A percentile compares a stretch with the other conserved stretches of the same genome.
These are phyloP conservation scores for Tolypocladium paradoxum DNA, from an alignment of 2,329 filamentous ascomycete species.

Conservation along the genomic window DNA sequence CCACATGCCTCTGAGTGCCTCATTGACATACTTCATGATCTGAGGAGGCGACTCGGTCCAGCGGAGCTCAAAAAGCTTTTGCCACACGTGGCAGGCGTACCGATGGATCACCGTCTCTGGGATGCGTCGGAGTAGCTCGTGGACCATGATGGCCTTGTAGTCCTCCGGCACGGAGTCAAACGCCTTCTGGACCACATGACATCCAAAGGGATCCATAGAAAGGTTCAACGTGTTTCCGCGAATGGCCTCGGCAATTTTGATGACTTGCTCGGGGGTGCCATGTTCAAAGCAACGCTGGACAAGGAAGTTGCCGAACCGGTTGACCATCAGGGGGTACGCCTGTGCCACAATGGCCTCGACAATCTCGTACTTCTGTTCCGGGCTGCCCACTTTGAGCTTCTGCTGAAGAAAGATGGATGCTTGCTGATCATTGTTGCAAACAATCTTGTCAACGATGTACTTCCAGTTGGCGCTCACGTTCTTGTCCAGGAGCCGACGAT, in stretches of 20 bases:
- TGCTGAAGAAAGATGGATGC: constrained; percentile 98
- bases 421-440: constrained; percentile 98
- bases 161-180: constrained; percentile 97
- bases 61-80: constrained; percentile 95
- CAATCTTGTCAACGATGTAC: constrained; percentile 98
- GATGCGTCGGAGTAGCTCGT: constrained; percentile 87
- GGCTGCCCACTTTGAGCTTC: constrained; percentile 92
- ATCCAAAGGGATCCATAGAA: constrained; percentile 98
- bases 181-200: constrained; percentile 96
- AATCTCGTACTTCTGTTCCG: constrained; percentile 94
- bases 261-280: constrained; percentile 85
- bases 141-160: constrained; percentile 98
- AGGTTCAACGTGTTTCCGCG: constrained; percentile 86
- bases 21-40: constrained; percentile 98
- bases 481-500: constrained; percentile 85
- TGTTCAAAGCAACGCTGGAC: constrained; percentile 99
- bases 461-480: constrained; percentile 98
- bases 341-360: constrained; percentile 93
- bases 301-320: constrained; percentile 96
- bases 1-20: constrained; percentile 93
- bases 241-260: constrained; percentile 89
- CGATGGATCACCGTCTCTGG: constrained; percentile 97
- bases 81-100: constrained; percentile 98
- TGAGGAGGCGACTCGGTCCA: constrained; percentile 93
- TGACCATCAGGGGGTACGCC: constrained; percentile 93